Evolutionary conservation across 1,284 basidiomycete species (phyloP).

Genomic region (Coriolopsis trogii): DNA sequence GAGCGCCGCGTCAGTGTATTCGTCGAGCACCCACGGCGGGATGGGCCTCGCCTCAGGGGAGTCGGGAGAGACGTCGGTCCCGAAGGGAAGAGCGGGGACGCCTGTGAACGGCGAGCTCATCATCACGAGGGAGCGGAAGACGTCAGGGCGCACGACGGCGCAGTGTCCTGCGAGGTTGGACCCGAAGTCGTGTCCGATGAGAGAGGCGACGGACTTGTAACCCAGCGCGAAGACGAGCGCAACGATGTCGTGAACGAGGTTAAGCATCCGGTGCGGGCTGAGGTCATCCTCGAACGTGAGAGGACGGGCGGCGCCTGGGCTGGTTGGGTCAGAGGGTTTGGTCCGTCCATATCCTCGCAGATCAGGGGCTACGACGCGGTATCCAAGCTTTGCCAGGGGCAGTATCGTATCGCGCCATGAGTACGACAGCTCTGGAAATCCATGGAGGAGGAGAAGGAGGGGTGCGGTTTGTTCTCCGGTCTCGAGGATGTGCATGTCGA

Average conservation of each 20-base stretch:
- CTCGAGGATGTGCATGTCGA: slow-evolving; percentile 57
- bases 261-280: slow-evolving; percentile 50
- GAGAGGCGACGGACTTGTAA: slow-evolving; percentile 45
- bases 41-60: background rate
- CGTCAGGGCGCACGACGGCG: slow-evolving; percentile 54
- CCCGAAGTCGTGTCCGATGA: slow-evolving; percentile 67
- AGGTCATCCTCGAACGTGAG: slow-evolving; percentile 52
- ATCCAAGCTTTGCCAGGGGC: slow-evolving; percentile 47
- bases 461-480: slow-evolving; percentile 41
- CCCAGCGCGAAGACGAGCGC: slow-evolving; percentile 55
- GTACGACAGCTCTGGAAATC: slow-evolving; percentile 66
- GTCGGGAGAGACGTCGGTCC: slow-evolving; percentile 14
- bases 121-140: slow-evolving; percentile 57
- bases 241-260: slow-evolving; percentile 53
- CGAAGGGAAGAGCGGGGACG: slow-evolving; percentile 36
- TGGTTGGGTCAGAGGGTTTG: slow-evolving; percentile 20
- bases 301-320: slow-evolving; percentile 8
- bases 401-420: slow-evolving; percentile 63
- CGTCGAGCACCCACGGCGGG: slow-evolving; percentile 16
- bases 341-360: slow-evolving; percentile 38
- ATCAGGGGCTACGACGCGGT: slow-evolving; percentile 40
- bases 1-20: slow-evolving; percentile 33
- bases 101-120: slow-evolving; percentile 63
- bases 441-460: slow-evolving; percentile 62
- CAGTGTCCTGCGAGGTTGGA: slow-evolving; percentile 54